Conservation (phyloP, 2,329 filamentous ascomycete species). For the Microdochium paspali region DNA sequence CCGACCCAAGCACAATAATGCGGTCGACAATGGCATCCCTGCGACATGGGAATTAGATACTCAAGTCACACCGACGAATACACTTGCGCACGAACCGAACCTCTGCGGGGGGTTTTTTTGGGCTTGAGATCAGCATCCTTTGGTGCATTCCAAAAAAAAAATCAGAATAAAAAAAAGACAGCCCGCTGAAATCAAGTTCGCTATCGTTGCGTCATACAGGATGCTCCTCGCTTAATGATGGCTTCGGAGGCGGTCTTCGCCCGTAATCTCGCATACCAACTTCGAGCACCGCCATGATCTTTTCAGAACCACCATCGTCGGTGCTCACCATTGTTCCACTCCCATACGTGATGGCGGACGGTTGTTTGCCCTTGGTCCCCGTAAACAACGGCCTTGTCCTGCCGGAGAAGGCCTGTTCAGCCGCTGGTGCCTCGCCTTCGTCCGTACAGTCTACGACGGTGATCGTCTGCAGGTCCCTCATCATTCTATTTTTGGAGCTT, state of each 20-base stretch:
- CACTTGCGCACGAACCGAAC: too few relatives aligned
- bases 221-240: background rate
- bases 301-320: background rate
- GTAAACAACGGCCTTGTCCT: background rate
- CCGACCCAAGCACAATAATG: too few relatives aligned
- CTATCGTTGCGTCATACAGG: background rate
- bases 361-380: background rate
- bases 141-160: too few relatives aligned
- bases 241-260: background rate
- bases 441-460: constrained; percentile 1
- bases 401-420: background rate
- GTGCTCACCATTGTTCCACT: background rate
- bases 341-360: background rate
- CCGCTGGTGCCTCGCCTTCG: background rate
- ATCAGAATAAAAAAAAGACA: background rate
- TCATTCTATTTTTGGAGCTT: background rate
- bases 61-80: too few relatives aligned
- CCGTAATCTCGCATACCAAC: background rate
- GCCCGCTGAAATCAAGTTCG: background rate
- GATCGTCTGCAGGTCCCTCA: constrained; percentile 6
- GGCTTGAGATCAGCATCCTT: too few relatives aligned
- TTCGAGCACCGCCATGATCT: background rate
- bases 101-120: too few relatives aligned
- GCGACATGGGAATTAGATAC: too few relatives aligned
- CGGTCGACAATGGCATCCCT: too few relatives aligned